Evolutionary conservation across 805 yeast species (phyloP).

Genomic region (Lachancea sp.): DNA sequence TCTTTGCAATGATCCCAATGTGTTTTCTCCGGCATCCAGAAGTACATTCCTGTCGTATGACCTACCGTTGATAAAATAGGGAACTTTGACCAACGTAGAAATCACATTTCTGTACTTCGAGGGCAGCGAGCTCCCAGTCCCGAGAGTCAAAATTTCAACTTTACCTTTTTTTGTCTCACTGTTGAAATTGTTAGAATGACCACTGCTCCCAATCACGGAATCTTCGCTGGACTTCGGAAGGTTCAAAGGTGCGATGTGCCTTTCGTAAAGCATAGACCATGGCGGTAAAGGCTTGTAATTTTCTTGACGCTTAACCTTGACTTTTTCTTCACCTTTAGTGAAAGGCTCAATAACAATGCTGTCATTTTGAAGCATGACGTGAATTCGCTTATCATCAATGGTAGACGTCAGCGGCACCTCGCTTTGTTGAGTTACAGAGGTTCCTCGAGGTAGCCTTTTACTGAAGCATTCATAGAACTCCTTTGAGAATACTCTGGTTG

Average conservation of each 20-base stretch:
- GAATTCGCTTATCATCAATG: conserved; percentile 19
- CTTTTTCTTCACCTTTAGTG: conserved; percentile 12
- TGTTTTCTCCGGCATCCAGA: conserved; percentile 94
- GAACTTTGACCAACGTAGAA: conserved; percentile 70
- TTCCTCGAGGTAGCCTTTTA: conserved; percentile 23
- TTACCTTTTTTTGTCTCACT: conserved; percentile 40
- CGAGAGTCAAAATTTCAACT: conserved; percentile 69
- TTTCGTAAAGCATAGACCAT: conserved; percentile 26
- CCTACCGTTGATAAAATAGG: conserved; percentile 33
- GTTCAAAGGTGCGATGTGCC: conserved; percentile 24
- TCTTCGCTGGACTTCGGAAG: conserved; percentile 23
- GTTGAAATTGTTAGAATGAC: conserved; percentile 27
- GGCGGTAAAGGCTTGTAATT: conserved; percentile 10
- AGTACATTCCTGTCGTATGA: conserved; percentile 42
- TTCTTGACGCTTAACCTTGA: conserved; percentile 10
- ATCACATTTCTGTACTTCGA: conserved; percentile 79
- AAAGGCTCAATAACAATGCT: conserved; percentile 20
- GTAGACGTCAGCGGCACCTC: conserved; percentile 14
- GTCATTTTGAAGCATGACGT: conserved; percentile 18
- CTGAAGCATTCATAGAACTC: conserved; percentile 31
- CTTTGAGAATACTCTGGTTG: conserved; percentile 24
- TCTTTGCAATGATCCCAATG: conserved; percentile 66
- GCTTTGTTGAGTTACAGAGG: conserved; percentile 20
- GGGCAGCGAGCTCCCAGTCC: conserved; percentile 92
- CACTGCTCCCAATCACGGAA: conserved; percentile 25